These are phyloP conservation scores for Colletotrichum sojae DNA, from an alignment of 2,329 filamentous ascomycete species.

Conservation along the genomic window DNA sequence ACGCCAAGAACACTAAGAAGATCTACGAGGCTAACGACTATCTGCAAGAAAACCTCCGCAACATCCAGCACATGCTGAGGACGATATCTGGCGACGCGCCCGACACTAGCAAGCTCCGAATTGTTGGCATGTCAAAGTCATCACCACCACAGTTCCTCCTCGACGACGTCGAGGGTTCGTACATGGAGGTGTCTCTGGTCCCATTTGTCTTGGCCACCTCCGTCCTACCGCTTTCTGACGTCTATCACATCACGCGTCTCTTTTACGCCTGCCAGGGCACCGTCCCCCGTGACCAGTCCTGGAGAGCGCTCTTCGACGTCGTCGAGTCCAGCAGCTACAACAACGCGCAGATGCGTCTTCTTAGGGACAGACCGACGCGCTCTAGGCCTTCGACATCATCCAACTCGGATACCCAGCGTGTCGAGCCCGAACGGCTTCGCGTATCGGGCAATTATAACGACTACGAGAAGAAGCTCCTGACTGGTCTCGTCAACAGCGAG, in stretches of 20 bases:
- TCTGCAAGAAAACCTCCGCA: slow-evolving; percentile 61
- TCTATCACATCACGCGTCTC: slow-evolving; percentile 55
- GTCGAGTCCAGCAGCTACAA: slow-evolving; percentile 39
- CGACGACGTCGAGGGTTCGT: slow-evolving; percentile 31
- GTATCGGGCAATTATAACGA: slow-evolving; percentile 69
- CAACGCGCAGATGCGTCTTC: slow-evolving; percentile 27
- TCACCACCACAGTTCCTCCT: slow-evolving; percentile 35
- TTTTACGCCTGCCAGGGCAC: slow-evolving; percentile 38
- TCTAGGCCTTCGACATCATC: slow-evolving; percentile 42
- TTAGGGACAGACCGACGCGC: slow-evolving; percentile 23
- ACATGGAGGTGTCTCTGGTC: slow-evolving; percentile 42
- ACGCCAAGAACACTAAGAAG: slow-evolving; percentile 35
- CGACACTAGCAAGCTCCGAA: slow-evolving; percentile 35
- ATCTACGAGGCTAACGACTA: slow-evolving; percentile 52
- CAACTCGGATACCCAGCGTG: slow-evolving; percentile 31
- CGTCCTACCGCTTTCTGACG: slow-evolving; percentile 55
- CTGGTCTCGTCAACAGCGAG: slow-evolving; percentile 84
- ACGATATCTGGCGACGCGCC: slow-evolving; percentile 50
- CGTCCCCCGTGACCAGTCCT: slow-evolving; percentile 18
- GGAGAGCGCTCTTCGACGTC: slow-evolving; percentile 42
- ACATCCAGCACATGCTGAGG: slow-evolving; percentile 62
- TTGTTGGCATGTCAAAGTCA: slow-evolving; percentile 35
- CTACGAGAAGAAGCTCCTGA: slow-evolving; percentile 86
- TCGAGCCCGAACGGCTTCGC: slow-evolving; percentile 39
- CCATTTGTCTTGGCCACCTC: slow-evolving; percentile 42